Percentiles rank a stretch among this genome's conserved stretches.
Evolutionary conservation across 1,139 yeast genomes (phyloP).

Genomic region (Diutina scorzettiae): DNA sequence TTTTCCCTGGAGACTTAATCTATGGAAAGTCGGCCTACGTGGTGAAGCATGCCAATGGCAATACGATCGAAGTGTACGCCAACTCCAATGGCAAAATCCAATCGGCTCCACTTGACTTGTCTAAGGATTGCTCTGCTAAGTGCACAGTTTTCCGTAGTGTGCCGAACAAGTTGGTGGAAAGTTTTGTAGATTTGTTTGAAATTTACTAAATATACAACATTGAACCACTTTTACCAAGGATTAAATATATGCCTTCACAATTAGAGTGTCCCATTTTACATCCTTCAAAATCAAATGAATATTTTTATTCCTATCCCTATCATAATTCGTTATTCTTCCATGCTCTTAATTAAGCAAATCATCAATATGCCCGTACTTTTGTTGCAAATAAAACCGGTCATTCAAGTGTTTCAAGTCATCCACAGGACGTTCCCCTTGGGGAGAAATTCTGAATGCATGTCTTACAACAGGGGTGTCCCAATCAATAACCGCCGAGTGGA

Average conservation of each 20-base stretch:
- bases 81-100: not conserved
- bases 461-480: slow-evolving; percentile 44
- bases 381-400: slow-evolving; percentile 5
- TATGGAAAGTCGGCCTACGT: not conserved
- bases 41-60: not conserved
- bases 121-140: not conserved
- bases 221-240: not conserved
- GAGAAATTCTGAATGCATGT: slow-evolving; percentile 60
- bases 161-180: not conserved
- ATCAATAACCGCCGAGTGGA: slow-evolving; percentile 16
- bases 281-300: too few species aligned
- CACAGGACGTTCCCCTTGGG: slow-evolving; percentile 41
- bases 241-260: too few species aligned
- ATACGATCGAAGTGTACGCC: not conserved
- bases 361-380: not conserved
- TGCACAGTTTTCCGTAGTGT: not conserved
- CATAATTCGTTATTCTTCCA: not conserved
- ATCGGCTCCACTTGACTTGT: not conserved
- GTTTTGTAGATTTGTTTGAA: not conserved
- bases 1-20: not conserved
- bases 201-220: not conserved
- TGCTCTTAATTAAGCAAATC: too few species aligned
- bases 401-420: slow-evolving; percentile 10
- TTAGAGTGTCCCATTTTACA: too few species aligned
- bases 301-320: too few species aligned